phyloP scores from a whole-genome alignment of 2,329 filamentous ascomycete species.

The Aspergillus floridensis region DNA sequence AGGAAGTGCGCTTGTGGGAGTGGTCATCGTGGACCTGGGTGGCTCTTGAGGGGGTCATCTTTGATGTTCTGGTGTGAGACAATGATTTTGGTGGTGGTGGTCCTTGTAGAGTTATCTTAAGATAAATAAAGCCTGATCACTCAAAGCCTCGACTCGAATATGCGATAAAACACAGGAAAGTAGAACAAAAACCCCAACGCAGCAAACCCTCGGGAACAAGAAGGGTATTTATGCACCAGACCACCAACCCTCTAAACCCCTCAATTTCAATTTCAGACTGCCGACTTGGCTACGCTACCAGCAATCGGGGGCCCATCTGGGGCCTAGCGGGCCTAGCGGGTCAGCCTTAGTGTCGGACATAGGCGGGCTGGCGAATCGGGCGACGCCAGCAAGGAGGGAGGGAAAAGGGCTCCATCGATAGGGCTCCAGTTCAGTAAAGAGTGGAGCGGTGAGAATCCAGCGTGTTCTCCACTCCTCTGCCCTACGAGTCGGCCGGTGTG shows the following conservation, averaged over 20 bases:
- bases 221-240: too few relatives aligned
- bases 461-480: conserved; percentile 11
- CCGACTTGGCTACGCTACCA: too few relatives aligned
- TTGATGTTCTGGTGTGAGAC: neutral
- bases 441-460: conserved; percentile 14
- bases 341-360: conserved; percentile 3
- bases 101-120: too few relatives aligned
- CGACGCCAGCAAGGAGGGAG: conserved; percentile 13
- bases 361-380: conserved; percentile 15
- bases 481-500: conserved; percentile 5
- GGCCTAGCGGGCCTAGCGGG: neutral
- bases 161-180: too few relatives aligned
- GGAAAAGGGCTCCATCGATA: conserved; percentile 21
- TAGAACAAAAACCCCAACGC: too few relatives aligned
- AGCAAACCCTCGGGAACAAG: too few relatives aligned
- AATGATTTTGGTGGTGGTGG: neutral
- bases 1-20: conserved; percentile 16
- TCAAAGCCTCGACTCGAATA: too few relatives aligned
- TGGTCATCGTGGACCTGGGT: conserved; percentile 17
- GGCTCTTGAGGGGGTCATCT: conserved; percentile 20
- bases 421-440: neutral
- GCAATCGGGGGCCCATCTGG: neutral
- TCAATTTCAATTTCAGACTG: too few relatives aligned
- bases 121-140: too few relatives aligned
- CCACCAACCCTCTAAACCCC: too few relatives aligned